Evolutionary conservation across 2,329 filamentous ascomycete species (phyloP).

Genomic region (Fusarium albosuccineum): DNA sequence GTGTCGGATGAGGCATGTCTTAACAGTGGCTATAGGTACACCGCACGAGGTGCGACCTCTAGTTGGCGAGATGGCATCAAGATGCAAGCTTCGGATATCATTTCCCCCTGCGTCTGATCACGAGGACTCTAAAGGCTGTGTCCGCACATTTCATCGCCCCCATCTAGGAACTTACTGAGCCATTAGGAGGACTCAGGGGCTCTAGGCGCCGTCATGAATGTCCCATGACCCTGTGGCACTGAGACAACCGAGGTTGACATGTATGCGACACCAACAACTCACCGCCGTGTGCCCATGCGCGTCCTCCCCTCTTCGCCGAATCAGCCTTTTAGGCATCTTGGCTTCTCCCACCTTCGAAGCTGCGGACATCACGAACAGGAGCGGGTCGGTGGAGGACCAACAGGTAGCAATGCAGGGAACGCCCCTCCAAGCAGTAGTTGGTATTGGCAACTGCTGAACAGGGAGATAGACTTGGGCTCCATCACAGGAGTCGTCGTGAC

Average conservation of each 20-base stretch:
- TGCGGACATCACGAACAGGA: slow-evolving; percentile 2
- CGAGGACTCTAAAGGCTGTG: slow-evolving; percentile 4
- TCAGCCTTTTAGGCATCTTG: neutral
- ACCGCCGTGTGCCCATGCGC: neutral
- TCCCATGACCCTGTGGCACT: slow-evolving; percentile 8
- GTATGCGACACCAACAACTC: slow-evolving; percentile 6
- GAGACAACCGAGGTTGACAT: slow-evolving; percentile 9
- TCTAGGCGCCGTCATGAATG: slow-evolving; percentile 7
- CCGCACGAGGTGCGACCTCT: slow-evolving; percentile 3
- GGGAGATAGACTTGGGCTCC: slow-evolving; percentile 3
- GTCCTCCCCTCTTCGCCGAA: neutral
- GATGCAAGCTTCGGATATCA: slow-evolving; percentile 7
- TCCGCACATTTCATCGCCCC: neutral
- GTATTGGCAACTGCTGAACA: slow-evolving; percentile 16
- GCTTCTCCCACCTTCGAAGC: neutral
- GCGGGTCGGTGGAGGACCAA: neutral
- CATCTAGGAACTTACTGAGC: slow-evolving; percentile 6
- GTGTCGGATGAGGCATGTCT: slow-evolving; percentile 13
- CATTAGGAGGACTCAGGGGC: slow-evolving; percentile 6
- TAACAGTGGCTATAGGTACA: slow-evolving; percentile 3
- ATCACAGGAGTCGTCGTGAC: neutral
- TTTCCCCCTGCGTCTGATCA: slow-evolving; percentile 17
- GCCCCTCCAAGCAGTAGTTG: neutral
- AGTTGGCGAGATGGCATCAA: slow-evolving; percentile 8
- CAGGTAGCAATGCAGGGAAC: slow-evolving; percentile 2